These are phyloP conservation scores for Tolypocladium cylindrosporum DNA, from an alignment of 2,329 filamentous ascomycete species.

Conservation along the genomic window DNA sequence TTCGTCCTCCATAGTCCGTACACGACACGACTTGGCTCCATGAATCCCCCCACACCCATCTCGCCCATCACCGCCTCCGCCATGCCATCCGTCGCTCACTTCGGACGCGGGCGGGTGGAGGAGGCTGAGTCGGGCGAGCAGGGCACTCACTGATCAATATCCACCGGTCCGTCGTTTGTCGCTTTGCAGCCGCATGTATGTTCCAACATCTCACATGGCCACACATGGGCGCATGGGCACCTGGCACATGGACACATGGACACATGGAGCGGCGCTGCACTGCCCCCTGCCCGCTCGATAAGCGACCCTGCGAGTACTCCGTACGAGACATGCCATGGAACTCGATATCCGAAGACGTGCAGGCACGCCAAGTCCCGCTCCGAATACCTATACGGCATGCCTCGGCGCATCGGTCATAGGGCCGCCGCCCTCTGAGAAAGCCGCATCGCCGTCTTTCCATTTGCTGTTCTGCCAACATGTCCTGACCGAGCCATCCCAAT, in stretches of 20 bases:
- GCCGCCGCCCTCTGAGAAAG: not conserved
- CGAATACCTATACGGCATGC: too few species aligned
- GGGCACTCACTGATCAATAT: not conserved
- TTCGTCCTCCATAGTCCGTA: too few species aligned
- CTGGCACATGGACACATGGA: not conserved
- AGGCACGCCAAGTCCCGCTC: not conserved
- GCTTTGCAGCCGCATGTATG: not conserved
- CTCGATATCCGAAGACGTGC: not conserved
- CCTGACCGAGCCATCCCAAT: not conserved
- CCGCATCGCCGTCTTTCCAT: not conserved
- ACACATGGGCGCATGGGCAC: not conserved
- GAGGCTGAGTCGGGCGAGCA: not conserved
- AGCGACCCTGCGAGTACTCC: not conserved
- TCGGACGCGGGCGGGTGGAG: not conserved
- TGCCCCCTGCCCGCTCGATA: not conserved
- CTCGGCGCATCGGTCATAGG: not conserved
- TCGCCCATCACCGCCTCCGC: not conserved
- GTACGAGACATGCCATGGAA: not conserved
- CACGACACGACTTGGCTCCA: not conserved
- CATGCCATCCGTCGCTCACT: not conserved
- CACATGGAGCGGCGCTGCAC: not conserved
- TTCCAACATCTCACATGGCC: not conserved
- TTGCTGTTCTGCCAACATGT: not conserved
- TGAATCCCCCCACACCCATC: not conserved
- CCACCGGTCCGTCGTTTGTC: not conserved